Evolutionary conservation across 2,329 filamentous ascomycete genomes (phyloP), one percentile per base, ranked within the genome.

Genomic region (Venturia asperata): DNA sequence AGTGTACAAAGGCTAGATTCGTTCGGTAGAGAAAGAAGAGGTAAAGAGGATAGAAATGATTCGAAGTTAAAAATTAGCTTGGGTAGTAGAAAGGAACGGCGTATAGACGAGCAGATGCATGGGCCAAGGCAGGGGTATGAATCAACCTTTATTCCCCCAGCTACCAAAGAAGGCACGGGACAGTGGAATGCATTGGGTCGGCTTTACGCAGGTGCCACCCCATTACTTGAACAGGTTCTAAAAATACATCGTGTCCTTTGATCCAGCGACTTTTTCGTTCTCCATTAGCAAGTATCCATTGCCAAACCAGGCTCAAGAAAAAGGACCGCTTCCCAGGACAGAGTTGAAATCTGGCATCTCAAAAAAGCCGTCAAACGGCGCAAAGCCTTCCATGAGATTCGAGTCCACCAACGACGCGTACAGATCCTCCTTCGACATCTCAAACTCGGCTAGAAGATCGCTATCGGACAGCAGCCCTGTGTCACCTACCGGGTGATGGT

Each of bases 351-450:
- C 63, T 19, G 47, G 43, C 7, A 64, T 37, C 30, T 64, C 63
- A 24, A 64, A 58, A 37, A 42, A 52, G 4, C 47, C 63, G 9
- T 47, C 27, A 58, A 41, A 64, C 37, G 47, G 47, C 13, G 63
- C 63, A 41, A 64, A 58, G 6, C 63, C 63, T 21, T 64, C 63
- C 63, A 64, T 64, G 37, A 64, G 47, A 43, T 64, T 64, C 27
- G 63, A 45, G 30, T 64, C 63, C 9, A 64, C 49, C 27, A 64
- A 42, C 43, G 24, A 39, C 21, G 43, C 49, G 39, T 52, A 58
- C 24, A 39, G 24, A 30, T 58, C 42, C 15, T 64, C 63, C 37
- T 37, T 39, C 24, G 60, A 61, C 39, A 61, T 7, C 30, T 64
- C 63, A 19, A 64, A 64, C 17, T 41, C 63, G 21, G 52, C 34